These are phyloP conservation scores for Akebia trifoliata DNA, from an alignment of 164 flowering plant genomes.

Conservation along the genomic window DNA sequence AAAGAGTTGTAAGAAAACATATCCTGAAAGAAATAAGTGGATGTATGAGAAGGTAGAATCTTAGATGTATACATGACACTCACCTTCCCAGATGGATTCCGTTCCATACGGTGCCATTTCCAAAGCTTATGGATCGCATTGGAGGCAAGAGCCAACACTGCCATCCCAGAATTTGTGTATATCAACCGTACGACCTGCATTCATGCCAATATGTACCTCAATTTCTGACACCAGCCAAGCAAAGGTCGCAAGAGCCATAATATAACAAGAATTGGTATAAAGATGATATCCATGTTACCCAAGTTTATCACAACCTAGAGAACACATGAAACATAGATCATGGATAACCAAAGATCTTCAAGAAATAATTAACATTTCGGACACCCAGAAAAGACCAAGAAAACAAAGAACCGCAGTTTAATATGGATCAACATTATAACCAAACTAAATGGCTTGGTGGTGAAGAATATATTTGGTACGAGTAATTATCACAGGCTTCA, in stretches of 20 bases:
- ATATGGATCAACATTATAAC: too few species aligned
- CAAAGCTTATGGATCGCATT: conserved; percentile 71
- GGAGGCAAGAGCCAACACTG: conserved; percentile 50
- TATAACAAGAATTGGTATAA: not conserved
- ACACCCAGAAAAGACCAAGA: too few species aligned
- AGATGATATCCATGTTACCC: too few species aligned
- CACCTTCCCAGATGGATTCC: conserved; percentile 59
- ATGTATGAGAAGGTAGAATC: not conserved
- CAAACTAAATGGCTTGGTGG: too few species aligned
- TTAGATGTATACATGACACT: not conserved
- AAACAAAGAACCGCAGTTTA: too few species aligned
- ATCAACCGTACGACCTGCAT: conserved; percentile 50
- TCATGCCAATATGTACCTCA: not conserved
- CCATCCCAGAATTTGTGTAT: conserved; percentile 61
- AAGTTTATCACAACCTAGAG: too few species aligned
- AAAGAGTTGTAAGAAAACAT: not conserved
- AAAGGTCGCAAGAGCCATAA: not conserved
- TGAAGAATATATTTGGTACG: too few species aligned
- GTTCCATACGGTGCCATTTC: conserved; percentile 69
- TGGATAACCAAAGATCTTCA: too few species aligned
- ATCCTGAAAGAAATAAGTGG: not conserved
- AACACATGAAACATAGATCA: too few species aligned
- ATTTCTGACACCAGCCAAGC: not conserved
- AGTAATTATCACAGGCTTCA: too few species aligned
- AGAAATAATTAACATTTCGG: too few species aligned